Conservation (phyloP, 2,329 filamentous ascomycete genomes). For the Epichloe sibirici region DNA sequence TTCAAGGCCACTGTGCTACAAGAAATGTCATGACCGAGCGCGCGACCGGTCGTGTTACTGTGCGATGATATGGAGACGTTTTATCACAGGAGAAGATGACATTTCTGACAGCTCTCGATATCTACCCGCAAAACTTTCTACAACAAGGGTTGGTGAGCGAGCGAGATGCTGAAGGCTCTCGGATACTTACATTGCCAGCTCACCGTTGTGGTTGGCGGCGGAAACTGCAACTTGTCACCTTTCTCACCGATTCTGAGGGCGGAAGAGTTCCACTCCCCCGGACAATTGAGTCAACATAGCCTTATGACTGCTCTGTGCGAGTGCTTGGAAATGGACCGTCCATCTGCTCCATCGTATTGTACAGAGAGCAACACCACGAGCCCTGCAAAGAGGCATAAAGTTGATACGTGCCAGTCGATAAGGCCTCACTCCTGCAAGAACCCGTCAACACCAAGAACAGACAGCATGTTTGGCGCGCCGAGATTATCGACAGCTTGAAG, state of each 20-base stretch:
- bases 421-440: neutral
- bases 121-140: neutral
- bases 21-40: neutral
- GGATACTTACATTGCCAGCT: constrained; percentile 4
- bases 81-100: neutral
- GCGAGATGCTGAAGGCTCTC: neutral
- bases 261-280: neutral
- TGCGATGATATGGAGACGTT: neutral
- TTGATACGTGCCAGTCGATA: neutral
- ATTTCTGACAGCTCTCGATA: neutral
- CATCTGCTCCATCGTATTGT: neutral
- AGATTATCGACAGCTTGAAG: neutral
- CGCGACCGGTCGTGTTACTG: neutral
- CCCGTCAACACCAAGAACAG: neutral
- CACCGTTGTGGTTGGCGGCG: constrained; percentile 1
- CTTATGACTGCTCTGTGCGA: neutral
- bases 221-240: neutral
- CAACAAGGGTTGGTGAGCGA: neutral
- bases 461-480: neutral
- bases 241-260: neutral
- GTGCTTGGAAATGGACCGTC: neutral
- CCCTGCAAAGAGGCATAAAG: neutral
- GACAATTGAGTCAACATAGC: neutral
- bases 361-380: neutral
- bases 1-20: constrained; percentile 1